Evolutionary conservation across 306 rosid genomes (phyloP).

Genomic region (Castanea crenata): DNA sequence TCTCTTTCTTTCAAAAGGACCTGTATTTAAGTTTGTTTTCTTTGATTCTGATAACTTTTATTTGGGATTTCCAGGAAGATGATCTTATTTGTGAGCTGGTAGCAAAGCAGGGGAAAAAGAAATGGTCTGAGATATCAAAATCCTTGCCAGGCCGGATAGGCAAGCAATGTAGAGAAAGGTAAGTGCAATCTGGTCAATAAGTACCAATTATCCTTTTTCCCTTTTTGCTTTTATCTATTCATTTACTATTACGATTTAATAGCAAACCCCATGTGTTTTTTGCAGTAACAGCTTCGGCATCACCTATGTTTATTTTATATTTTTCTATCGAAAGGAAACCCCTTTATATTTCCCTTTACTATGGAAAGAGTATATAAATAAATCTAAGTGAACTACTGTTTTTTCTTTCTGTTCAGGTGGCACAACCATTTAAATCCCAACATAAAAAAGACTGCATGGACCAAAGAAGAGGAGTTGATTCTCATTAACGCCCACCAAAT

Average conservation of each 20-base stretch:
- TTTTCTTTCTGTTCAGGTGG: conserved; percentile 36
- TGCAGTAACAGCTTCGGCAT: neutral
- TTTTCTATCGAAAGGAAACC: neutral
- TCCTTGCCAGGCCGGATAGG: conserved; percentile 57
- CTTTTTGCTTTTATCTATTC: neutral
- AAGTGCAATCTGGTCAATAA: neutral
- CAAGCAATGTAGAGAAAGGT: conserved; percentile 59
- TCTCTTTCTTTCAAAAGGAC: too few relatives aligned
- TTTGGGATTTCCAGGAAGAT: conserved; percentile 37
- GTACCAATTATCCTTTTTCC: neutral
- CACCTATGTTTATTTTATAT: neutral
- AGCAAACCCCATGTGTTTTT: too few relatives aligned
- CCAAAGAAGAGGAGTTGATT: conserved; percentile 38
- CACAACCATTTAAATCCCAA: conserved; percentile 52
- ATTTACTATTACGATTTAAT: neutral
- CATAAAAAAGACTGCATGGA: conserved; percentile 46
- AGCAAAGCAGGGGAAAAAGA: conserved; percentile 29
- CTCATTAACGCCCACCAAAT: conserved; percentile 30
- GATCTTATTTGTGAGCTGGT: conserved; percentile 31
- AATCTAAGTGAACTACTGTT: neutral
- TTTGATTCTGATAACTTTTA: neutral
- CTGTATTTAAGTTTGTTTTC: too few relatives aligned
- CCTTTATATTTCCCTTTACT: neutral
- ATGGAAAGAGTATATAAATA: neutral
- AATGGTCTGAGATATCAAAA: conserved; percentile 45